These are phyloP conservation scores for Macrocybe gigantea DNA, from an alignment of 768 basidiomycete genomes.

Conservation along the genomic window DNA sequence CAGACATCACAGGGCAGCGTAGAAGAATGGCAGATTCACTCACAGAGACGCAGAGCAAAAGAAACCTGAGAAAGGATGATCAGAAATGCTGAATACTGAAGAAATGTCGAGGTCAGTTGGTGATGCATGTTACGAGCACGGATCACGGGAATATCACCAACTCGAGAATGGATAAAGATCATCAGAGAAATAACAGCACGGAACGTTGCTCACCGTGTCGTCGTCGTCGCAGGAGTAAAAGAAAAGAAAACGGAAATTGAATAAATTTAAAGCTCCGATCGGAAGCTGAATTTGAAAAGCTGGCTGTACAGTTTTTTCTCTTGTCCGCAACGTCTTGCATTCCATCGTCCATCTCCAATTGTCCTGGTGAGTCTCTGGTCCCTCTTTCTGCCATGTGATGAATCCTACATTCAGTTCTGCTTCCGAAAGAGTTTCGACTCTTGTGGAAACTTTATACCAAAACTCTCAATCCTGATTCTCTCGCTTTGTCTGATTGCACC, in stretches of 20 bases:
- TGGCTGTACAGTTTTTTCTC: slow-evolving; percentile 35
- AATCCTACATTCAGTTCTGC: slow-evolving; percentile 67
- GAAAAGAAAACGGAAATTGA: neutral
- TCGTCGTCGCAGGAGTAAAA: neutral
- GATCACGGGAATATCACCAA: slow-evolving; percentile 67
- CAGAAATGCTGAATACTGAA: slow-evolving; percentile 5
- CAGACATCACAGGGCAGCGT: slow-evolving; percentile 42
- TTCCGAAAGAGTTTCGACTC: slow-evolving; percentile 75
- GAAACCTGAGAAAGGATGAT: slow-evolving; percentile 2
- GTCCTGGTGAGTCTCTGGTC: neutral
- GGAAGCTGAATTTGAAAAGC: slow-evolving; percentile 23
- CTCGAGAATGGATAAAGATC: slow-evolving; percentile 68
- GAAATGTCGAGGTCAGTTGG: slow-evolving; percentile 39
- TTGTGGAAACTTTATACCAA: slow-evolving; percentile 70
- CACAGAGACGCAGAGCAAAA: neutral
- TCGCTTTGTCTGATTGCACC: neutral
- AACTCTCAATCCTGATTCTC: slow-evolving; percentile 37
- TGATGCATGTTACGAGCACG: slow-evolving; percentile 78
- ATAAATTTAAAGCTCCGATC: slow-evolving; percentile 20
- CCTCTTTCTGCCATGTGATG: slow-evolving; percentile 34
- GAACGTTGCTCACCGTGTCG: slow-evolving; percentile 24
- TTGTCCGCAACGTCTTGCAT: slow-evolving; percentile 1
- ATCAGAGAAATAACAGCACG: slow-evolving; percentile 29
- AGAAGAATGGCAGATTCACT: slow-evolving; percentile 2
- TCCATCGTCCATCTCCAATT: slow-evolving; percentile 5